phyloP scores from a whole-genome alignment of 441 rosid species.

The Syzygium syzygioides region DNA sequence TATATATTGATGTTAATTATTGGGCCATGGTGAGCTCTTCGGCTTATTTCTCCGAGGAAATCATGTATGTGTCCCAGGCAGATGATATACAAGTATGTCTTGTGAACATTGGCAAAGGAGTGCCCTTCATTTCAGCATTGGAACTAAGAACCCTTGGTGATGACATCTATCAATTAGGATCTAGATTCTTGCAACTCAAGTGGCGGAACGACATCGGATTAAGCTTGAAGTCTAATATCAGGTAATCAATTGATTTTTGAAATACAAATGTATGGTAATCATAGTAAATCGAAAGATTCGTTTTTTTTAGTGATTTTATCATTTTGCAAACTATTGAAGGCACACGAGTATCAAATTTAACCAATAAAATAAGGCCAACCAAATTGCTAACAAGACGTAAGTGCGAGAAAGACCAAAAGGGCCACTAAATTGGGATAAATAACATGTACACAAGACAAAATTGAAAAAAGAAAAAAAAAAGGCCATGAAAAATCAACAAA shows the following conservation, averaged over 20 bases:
- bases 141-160: neutral
- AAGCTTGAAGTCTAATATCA: neutral
- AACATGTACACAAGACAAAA: no score
- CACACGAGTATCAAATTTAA: no score
- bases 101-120: neutral
- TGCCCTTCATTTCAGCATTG: neutral
- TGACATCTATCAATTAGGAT: neutral
- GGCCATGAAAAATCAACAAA: no score
- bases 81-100: neutral
- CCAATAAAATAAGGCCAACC: no score
- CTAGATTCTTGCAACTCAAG: neutral
- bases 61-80: neutral
- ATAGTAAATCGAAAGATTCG: no score
- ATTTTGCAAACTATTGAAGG: no score
- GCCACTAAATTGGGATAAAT: no score
- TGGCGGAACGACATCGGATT: neutral
- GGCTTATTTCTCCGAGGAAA: rapidly evolving
- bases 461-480: no score
- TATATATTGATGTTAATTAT: neutral
- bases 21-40: neutral
- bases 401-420: no score
- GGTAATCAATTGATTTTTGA: neutral
- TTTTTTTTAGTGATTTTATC: no score
- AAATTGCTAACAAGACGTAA: no score
- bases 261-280: no score